A percentile compares a stretch with the other conserved stretches of the same genome.
phyloP scores from a whole-genome alignment of 352 stramenopile genomes.

The Lagenidium sp. region DNA sequence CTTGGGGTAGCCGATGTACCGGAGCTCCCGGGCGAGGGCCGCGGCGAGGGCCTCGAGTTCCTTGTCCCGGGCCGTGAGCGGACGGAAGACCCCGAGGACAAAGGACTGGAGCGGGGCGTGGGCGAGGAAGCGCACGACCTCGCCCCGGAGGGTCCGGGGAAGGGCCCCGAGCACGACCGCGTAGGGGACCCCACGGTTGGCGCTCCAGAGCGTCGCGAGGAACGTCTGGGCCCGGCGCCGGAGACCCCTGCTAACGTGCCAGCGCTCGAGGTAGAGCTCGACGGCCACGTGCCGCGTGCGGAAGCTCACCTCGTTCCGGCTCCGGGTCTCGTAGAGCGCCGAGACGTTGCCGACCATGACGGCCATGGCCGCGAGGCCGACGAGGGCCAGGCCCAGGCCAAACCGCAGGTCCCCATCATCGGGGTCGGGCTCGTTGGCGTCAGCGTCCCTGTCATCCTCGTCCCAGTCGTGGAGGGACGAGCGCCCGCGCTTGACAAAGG shows the following conservation, averaged over 20 bases:
- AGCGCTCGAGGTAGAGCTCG: conserved; percentile 34
- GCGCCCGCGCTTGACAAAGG: no score
- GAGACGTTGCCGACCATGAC: conserved; percentile 47
- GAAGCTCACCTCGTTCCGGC: conserved; percentile 57
- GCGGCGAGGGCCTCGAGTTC: conserved; percentile 11
- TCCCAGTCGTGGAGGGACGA: conserved; percentile 23
- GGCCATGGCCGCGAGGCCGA: conserved; percentile 29
- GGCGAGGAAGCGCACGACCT: conserved; percentile 40
- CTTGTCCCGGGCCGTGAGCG: conserved; percentile 25
- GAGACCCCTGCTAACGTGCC: conserved; percentile 28
- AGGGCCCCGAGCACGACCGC: conserved; percentile 47
- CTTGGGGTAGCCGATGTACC: conserved; percentile 54
- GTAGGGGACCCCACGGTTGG: conserved; percentile 48
- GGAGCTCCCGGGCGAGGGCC: conserved; percentile 34
- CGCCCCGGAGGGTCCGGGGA: conserved; percentile 31
- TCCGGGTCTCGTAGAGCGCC: conserved; percentile 42
- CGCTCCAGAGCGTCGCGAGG: conserved; percentile 43
- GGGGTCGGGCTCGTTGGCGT: conserved; percentile 19
- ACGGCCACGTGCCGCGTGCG: conserved; percentile 49
- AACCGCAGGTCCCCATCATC: conserved; percentile 25
- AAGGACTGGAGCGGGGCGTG: conserved; percentile 25
- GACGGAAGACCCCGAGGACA: conserved; percentile 30
- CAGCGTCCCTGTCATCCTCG: conserved; percentile 34
- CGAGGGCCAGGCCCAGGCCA: conserved; percentile 27
- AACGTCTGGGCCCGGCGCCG: conserved; percentile 31